These are phyloP conservation scores for Arbutus unedo DNA, from an alignment of 148 eudicot genomes.

Conservation along the genomic window DNA sequence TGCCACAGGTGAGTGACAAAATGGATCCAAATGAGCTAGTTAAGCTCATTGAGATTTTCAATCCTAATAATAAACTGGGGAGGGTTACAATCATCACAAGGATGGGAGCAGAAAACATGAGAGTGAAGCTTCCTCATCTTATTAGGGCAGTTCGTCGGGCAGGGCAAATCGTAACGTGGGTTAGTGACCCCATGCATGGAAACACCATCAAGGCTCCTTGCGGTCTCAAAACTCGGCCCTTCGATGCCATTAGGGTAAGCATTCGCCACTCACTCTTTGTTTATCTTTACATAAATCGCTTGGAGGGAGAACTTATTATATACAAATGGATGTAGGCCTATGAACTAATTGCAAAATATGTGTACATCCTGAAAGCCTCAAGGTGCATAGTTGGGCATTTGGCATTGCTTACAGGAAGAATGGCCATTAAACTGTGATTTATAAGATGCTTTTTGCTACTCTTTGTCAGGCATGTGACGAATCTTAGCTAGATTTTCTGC, in stretches of 20 bases:
- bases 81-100: constrained; percentile 84
- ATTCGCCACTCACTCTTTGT: neutral
- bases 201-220: constrained; percentile 95
- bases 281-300: neutral
- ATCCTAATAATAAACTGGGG: constrained; percentile 85
- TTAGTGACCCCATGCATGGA: constrained; percentile 93
- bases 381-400: neutral
- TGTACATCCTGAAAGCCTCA: no score
- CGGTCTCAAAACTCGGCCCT: constrained; percentile 91
- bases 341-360: neutral
- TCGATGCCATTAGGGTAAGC: constrained; percentile 84
- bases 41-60: constrained; percentile 80
- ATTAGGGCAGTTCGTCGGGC: constrained; percentile 92
- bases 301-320: neutral
- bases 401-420: neutral
- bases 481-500: neutral
- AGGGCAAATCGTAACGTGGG: constrained; percentile 94
- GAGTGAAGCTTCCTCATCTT: constrained; percentile 93
- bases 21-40: constrained; percentile 83
- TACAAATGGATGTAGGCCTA: neutral
- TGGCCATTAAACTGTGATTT: neutral
- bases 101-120: constrained; percentile 99
- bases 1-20: constrained; percentile 80
- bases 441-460: neutral
- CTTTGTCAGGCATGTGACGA: neutral